These are phyloP conservation scores for Nemania sp. DNA, from an alignment of 2,329 filamentous ascomycete species.

Conservation along the genomic window DNA sequence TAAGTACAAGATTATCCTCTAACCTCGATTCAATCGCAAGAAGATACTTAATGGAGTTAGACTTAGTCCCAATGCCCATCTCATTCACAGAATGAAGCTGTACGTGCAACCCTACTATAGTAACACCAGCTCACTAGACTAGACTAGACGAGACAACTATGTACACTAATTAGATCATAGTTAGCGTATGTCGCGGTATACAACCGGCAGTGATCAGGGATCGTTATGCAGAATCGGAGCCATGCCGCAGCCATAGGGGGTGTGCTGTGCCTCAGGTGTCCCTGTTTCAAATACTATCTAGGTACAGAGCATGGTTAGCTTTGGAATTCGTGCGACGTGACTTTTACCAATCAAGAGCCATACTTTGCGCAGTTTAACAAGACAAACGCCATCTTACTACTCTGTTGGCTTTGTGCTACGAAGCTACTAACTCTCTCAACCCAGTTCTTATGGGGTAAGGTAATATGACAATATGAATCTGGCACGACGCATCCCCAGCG, in stretches of 20 bases:
- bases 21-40: background rate
- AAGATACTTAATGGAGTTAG: background rate
- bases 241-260: background rate
- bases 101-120: no score
- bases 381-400: no score
- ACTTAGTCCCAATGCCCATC: background rate
- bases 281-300: background rate
- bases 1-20: no score
- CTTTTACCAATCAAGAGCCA: background rate
- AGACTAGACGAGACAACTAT: background rate
- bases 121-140: no score
- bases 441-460: no score
- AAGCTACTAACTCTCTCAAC: background rate
- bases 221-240: background rate
- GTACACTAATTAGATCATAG: no score
- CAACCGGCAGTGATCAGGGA: background rate
- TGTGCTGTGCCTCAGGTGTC: background rate
- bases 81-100: background rate
- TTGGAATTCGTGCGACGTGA: no score
- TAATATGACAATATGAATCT: background rate
- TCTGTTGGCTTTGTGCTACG: no score
- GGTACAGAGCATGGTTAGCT: no score
- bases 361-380: no score
- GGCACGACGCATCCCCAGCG: background rate
- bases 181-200: no score